Base-by-base conservation (phyloP, 176 grass and related monocot species). In the Leersia perrieri region DNA sequence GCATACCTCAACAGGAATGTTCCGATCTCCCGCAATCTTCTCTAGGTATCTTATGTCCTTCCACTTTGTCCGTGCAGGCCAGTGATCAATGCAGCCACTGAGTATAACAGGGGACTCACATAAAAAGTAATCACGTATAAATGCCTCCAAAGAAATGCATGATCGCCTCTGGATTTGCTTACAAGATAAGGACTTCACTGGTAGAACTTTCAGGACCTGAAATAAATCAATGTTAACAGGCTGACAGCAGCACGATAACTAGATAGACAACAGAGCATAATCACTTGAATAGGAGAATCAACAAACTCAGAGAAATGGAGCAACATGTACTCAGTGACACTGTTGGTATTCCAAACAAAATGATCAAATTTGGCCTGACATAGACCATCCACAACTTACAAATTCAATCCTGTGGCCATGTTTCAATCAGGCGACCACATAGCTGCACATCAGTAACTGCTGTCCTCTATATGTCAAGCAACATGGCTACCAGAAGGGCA, bases 11-110 rank as follows among this genome's bases (percentile, higher is more conserved):
- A 95, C 92, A 73, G 96, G 96, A 63, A 98, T 53, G 63, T 90
- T 98, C 27, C 96, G 88, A 68, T 98, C 90, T 86, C 90, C 96
- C 33, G 92, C 96, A 70, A 91, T 80, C 75, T 74, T 89, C 83
- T 93, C 82, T 70, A 98, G 72, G 80, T 98, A 98, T 75, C 86
- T 84, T 35, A 98, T 81, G 77, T 98, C 88, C 82, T 95, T 98
- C 96, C 96, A 98, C 67, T 89, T 95, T 79, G 78, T 86, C 75
- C 82, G 85, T 30, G 95, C 95, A 18, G 95, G 92, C 95, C 95
- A 98, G 58, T 92, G 88, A 57, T 98, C 90, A 82, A 98, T 94
- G 88, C 86, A 95, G 55, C 86, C 96, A 60, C 90, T 88, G 77
- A 98, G 89, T 89, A 98, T 93, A 66, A 98, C 87, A 60, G 96